Evolutionary conservation across 768 basidiomycete genomes (phyloP).

Genomic region (Tephrocybe sp.): DNA sequence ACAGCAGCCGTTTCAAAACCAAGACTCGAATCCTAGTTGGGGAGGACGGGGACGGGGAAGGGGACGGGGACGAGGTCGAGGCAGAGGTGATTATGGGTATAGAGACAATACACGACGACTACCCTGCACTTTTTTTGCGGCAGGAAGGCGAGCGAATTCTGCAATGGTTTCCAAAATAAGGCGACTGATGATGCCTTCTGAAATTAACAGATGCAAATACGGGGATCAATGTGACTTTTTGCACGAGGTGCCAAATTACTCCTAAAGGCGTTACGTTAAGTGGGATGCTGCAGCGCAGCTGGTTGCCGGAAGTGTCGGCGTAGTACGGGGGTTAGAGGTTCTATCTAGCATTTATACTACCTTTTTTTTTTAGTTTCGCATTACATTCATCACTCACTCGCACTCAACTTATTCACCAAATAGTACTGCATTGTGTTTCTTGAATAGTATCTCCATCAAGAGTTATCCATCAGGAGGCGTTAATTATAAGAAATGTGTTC

Average conservation of each 20-base stretch:
- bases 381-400: conserved; percentile 5
- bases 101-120: conserved; percentile 78
- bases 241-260: conserved; percentile 45
- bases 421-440: background rate
- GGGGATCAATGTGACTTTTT: conserved; percentile 87
- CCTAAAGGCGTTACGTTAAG: conserved; percentile 19
- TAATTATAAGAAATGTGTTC: too few relatives aligned
- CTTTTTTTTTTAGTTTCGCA: conserved; percentile 11
- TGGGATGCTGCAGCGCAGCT: background rate
- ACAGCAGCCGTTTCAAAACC: conserved; percentile 38
- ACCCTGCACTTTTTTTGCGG: conserved; percentile 85
- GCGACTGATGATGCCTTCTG: conserved; percentile 40
- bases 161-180: conserved; percentile 32
- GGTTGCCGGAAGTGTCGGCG: background rate
- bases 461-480: too few relatives aligned
- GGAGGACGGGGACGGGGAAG: conserved; percentile 57
- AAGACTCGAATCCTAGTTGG: conserved; percentile 36
- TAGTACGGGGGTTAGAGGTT: background rate
- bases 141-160: conserved; percentile 82
- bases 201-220: conserved; percentile 78
- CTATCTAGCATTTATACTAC: conserved; percentile 14
- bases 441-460: too few relatives aligned
- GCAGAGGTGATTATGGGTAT: conserved; percentile 53
- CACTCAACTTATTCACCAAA: background rate
- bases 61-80: conserved; percentile 49